phyloP scores from a whole-genome alignment of 2,329 filamentous ascomycete species.

The Lecanosticta acicola region DNA sequence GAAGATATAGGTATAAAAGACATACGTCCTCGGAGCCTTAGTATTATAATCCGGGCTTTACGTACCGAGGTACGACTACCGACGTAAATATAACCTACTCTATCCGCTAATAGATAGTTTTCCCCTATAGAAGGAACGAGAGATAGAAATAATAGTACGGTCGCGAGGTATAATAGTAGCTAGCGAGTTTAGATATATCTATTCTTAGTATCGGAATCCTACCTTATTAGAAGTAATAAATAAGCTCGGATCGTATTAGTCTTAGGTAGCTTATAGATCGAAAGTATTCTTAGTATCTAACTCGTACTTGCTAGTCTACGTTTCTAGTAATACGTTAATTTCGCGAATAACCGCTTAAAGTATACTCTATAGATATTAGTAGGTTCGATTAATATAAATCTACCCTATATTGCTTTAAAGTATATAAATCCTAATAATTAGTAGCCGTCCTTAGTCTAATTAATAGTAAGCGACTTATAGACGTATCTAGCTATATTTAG shows the following conservation, averaged over 20 bases:
- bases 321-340: constrained; percentile 51
- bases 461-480: constrained; percentile 2
- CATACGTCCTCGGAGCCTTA: no score
- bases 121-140: no score
- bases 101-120: no score
- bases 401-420: constrained; percentile 50
- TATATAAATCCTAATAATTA: constrained; percentile 25
- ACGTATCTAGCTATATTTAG: constrained; percentile 21
- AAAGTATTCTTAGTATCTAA: constrained; percentile 26
- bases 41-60: no score
- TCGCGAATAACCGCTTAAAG: constrained; percentile 46
- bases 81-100: no score
- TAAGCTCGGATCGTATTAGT: constrained; percentile 47
- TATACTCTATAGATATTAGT: constrained; percentile 41
- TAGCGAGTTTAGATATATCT: no score
- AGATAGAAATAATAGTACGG: no score
- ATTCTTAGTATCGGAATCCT: no score
- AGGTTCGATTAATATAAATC: constrained; percentile 46
- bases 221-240: constrained; percentile 69
- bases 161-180: no score
- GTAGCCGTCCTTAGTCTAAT: constrained; percentile 1
- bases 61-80: no score
- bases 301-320: constrained; percentile 50
- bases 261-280: constrained; percentile 37
- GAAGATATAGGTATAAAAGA: no score